Percentiles rank a stretch among this genome's conserved stretches.
Evolutionary conservation across 2,329 filamentous ascomycete genomes (phyloP).

Genomic region (Herpomyces periplanetae): DNA sequence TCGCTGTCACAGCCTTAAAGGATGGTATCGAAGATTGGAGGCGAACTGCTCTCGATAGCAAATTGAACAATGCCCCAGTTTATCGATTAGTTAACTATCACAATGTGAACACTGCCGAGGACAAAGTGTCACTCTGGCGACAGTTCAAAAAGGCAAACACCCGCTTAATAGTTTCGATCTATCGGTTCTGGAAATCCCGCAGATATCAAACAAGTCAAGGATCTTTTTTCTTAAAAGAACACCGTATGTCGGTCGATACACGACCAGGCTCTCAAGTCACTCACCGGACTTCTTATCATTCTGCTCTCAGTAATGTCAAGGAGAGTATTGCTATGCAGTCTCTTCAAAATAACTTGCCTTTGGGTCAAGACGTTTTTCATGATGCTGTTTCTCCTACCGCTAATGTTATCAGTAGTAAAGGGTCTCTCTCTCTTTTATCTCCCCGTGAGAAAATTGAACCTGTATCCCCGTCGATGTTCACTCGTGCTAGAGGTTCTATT

Average conservation of each 20-base stretch:
- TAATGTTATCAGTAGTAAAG: too few relatives aligned
- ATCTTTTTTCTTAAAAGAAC: too few relatives aligned
- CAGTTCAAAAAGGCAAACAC: constrained; percentile 60
- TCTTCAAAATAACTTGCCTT: too few relatives aligned
- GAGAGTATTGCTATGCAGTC: too few relatives aligned
- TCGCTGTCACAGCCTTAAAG: constrained; percentile 56
- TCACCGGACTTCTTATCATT: constrained; percentile 13
- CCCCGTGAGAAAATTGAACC: too few relatives aligned
- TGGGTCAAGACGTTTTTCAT: too few relatives aligned
- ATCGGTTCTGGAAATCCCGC: constrained; percentile 10
- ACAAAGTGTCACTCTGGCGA: constrained; percentile 53
- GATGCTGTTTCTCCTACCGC: too few relatives aligned
- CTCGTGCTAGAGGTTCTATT: too few relatives aligned
- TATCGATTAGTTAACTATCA: constrained; percentile 57
- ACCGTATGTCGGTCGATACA: constrained; percentile 24
- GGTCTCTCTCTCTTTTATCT: too few relatives aligned
- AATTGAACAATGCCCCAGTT: constrained; percentile 80
- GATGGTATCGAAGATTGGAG: constrained; percentile 86
- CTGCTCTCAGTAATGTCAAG: constrained; percentile 11
- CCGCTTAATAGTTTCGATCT: constrained; percentile 16
- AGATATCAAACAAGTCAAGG: constrained; percentile 11
- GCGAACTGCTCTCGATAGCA: constrained; percentile 54
- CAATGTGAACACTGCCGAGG: constrained; percentile 69
- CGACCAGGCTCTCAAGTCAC: constrained; percentile 17
- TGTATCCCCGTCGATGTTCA: too few relatives aligned